Evolutionary conservation across 495 filamentous ascomycete genomes (phyloP), one percentile per base, ranked within the genome.

Genomic region (Paragyromitra xinjiangensis): DNA sequence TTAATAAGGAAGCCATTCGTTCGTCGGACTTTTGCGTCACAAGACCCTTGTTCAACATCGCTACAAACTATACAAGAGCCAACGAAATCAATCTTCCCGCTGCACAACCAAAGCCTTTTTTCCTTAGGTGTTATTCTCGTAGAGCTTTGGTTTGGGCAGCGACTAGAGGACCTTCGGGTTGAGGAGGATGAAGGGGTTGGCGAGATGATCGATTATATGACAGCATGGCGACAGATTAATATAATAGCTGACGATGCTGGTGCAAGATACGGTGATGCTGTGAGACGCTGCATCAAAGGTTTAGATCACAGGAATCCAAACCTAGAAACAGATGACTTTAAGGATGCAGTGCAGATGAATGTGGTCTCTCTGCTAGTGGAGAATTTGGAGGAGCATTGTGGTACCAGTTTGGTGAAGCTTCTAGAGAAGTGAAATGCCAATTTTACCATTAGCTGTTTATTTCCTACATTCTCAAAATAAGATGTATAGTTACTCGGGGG

Each of bases 41-140:
- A 5, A 69, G 69, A 39, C 65, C 39, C 12, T 71, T 63, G 34
- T 45, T 64, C 53, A 3, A 7, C 6, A 48, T 16, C 39, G 64
- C 11, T 26, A 51, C 55, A 45, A 45, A 22, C 45, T 1, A 37
- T 29, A 55, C 34, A 40, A 59, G 19, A 22, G 42, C 34, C n/a
- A 65, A 53, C 6, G 67, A 73, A 39, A 74, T 78, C 34, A 0
- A 11, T 64, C n/a, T 12, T 50, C 37, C 5, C 69, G 8, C 53
- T 5, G 16, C 62, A 76, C 1, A 79, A 83, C 58, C 73, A 80
- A 29, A 81, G 79, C 19, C 78, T 83, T 12, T 82, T 82, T 50
- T 79, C 80, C 1, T 70, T 85, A 3, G 83, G 83, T 7, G 44
- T 84, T 6, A 64, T 80, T 42, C 77, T 85, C 5, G 77, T 84